These are phyloP conservation scores for Emergomyces orientalis DNA, from an alignment of 2,329 filamentous ascomycete genomes.

Conservation along the genomic window DNA sequence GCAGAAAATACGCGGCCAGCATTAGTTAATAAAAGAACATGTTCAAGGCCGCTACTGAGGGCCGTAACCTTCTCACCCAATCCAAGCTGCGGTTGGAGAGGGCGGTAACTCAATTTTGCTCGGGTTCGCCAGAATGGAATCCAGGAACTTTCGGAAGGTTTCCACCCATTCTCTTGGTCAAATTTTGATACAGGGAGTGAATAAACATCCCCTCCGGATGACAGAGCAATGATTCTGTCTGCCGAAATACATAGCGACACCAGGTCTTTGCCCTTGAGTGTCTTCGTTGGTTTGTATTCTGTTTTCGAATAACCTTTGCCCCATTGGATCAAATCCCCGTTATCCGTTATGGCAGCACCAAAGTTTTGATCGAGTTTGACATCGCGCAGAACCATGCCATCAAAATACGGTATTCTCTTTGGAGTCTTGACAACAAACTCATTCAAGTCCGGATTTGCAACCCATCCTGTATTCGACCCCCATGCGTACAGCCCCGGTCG, in stretches of 20 bases:
- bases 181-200: slow-evolving; percentile 67
- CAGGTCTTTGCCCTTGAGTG: slow-evolving; percentile 73
- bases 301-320: slow-evolving; percentile 64
- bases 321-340: slow-evolving; percentile 88
- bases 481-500: slow-evolving; percentile 87
- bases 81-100: slow-evolving; percentile 56
- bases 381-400: slow-evolving; percentile 74
- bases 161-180: slow-evolving; percentile 59
- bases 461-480: slow-evolving; percentile 77
- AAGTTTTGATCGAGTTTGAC: slow-evolving; percentile 75
- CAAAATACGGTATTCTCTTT: slow-evolving; percentile 68
- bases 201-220: slow-evolving; percentile 67
- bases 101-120: slow-evolving; percentile 60
- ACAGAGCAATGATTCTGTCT: slow-evolving; percentile 74
- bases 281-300: slow-evolving; percentile 55
- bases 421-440: slow-evolving; percentile 73
- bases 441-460: slow-evolving; percentile 74
- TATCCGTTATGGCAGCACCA: slow-evolving; percentile 77
- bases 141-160: slow-evolving; percentile 59
- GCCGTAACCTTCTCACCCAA: slow-evolving; percentile 66
- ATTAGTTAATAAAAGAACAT: slow-evolving; percentile 75
- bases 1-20: slow-evolving; percentile 79
- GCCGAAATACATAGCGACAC: slow-evolving; percentile 65
- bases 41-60: slow-evolving; percentile 71
- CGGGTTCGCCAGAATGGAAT: slow-evolving; percentile 59